Base-by-base conservation (phyloP, 2,329 filamentous ascomycete genomes). In the Penicillium sclerotigenum region DNA sequence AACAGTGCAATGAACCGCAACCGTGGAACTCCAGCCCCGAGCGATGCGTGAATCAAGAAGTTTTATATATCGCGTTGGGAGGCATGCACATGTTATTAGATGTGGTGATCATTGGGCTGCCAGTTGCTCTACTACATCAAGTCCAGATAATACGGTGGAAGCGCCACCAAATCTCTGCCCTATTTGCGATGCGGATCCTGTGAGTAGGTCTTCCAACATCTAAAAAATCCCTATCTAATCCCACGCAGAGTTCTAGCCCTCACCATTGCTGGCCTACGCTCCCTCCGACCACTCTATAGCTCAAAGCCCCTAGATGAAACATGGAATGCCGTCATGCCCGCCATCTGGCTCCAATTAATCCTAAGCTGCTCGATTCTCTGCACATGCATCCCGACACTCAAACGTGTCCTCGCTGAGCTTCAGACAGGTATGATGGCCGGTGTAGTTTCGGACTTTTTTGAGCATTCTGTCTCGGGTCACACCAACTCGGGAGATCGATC, bases 381-480 rank as follows among this genome's bases (percentile, higher is more conserved):
- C 41, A 58, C 56, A 6, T 58, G 56, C 24, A 50, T 59, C 20
- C 57, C 57, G n/a, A 57, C 57, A 1, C 36, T 59, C 9, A 57
- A 59, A 26, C 43, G 54, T 10, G 53, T 59, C 2, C 38, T 59
- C 4, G 49, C 48, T 2, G 57, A 59, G 46, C 53, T 59, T 2
- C 57, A 57, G 22, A 59, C 57, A n/a, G 57, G 57, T 1, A 59
- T 57, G 57, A 59, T 59, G 54, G 53, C 48, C 5, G 57, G 57
- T 1, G 10, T 45, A 0, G 54, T 59, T 5, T 57, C 57, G 1
- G 49, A 57, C 8, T 59, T 52, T 16, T 57, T 59, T 26, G 57
- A 59, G 22, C 50, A 53, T 5, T 59, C 57, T 0, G 28, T 53
- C 18, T 59, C 54, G 3, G 54, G 48, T 14, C 47, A 43, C 18